A percentile compares a stretch with the other conserved stretches of the same genome.
These are phyloP conservation scores for Moricandia arvensis DNA, from an alignment of 345 rosid genomes.

Conservation along the genomic window DNA sequence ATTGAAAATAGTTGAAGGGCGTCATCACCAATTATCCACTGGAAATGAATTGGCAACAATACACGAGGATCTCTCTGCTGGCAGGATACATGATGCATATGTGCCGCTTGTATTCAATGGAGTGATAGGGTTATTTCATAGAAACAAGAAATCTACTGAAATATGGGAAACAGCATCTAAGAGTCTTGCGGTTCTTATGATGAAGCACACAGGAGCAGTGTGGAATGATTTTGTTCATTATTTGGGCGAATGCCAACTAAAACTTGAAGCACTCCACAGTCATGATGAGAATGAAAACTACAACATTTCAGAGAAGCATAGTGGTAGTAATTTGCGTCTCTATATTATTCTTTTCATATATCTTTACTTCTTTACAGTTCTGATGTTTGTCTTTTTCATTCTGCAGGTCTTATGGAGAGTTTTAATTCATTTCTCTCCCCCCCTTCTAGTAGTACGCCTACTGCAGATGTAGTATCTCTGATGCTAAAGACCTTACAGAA, in stretches of 20 bases:
- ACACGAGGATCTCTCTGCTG: conserved; percentile 52
- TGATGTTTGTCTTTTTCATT: conserved; percentile 1
- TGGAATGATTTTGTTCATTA: conserved; percentile 61
- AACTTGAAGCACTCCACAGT: conserved; percentile 37
- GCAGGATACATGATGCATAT: conserved; percentile 57
- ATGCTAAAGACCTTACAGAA: conserved; percentile 74
- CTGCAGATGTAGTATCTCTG: conserved; percentile 50
- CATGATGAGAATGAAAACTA: conserved; percentile 32
- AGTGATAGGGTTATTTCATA: conserved; percentile 65
- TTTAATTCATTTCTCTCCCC: neutral
- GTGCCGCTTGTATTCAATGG: conserved; percentile 59
- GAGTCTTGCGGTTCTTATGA: conserved; percentile 62
- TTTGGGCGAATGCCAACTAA: conserved; percentile 47
- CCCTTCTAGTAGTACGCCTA: neutral
- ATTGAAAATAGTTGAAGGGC: conserved; percentile 49
- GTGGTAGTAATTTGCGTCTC: conserved; percentile 38
- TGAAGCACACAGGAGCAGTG: conserved; percentile 43
- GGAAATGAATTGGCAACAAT: conserved; percentile 39
- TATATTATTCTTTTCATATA: neutral
- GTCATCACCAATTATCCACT: conserved; percentile 43
- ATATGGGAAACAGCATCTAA: conserved; percentile 62
- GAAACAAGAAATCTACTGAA: conserved; percentile 45
- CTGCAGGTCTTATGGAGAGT: conserved; percentile 38
- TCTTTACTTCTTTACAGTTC: neutral
- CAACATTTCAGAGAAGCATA: conserved; percentile 31